Base-by-base conservation (phyloP, 371 early-diverging fungal species). In the Actinomucor elegans region DNA sequence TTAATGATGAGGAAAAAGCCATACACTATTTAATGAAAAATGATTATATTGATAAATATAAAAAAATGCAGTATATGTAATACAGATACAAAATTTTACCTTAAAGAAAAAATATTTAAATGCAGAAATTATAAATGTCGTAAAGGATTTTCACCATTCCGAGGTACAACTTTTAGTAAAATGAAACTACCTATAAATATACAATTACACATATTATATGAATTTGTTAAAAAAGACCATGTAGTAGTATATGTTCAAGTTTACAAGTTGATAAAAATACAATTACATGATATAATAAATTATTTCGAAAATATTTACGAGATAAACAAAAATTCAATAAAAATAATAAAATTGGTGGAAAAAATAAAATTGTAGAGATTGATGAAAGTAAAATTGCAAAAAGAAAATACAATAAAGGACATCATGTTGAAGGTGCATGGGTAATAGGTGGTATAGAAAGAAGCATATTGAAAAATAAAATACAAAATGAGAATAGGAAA, bases 111-210 rank as follows among this genome's bases (percentile, higher is more conserved):
- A 44, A 27, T 38, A 50, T 38, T 24, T 50, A 18, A 17, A 31
- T 51, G 52, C 18, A 51, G 33, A 41, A n/a, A 41, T 32, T 51
- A 51, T 51, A 51, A 41, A 51, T 51, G 42, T 31, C 40, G 42
- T 32, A 41, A 51, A 41, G 4, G 31, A n/a, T 29, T 41, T 20
- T 51, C 52, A 32, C 52, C 44, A 33, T 43, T 43, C 3, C 42
- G 43, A 29, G 36, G 44, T 33, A 52, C 52, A 0, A 52, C 43
- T 2, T 52, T 42, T 43, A 43, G 26, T 34, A 43, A 34, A 5
- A 12, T 46, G 20, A 46, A 32, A 20, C 21, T 46, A 46, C 46
- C 20, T 23, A 7, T 44, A 21, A 46, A 46, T 32, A 32, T 46
- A 32, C 46, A 46, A 46, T 1, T 46, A 2, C 46, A 46, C 15